Conservation (phyloP, 495 filamentous ascomycete species). For the Apodospora peruviana region DNA sequence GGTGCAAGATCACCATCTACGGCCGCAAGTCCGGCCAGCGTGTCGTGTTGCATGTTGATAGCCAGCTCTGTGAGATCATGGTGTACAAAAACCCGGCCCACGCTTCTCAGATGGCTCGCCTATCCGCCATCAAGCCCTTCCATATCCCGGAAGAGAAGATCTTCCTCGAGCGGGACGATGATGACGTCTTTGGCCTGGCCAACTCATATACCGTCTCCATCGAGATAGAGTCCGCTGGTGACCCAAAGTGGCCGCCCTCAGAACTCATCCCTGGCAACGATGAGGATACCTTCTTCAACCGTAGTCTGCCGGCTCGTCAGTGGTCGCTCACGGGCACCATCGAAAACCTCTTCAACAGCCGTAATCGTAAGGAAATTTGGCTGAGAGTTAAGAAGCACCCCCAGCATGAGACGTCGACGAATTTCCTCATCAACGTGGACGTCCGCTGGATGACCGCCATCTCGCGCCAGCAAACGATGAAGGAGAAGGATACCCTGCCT, state of each 20-base stretch:
- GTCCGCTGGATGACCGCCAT: constrained; percentile 36
- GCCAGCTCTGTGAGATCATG: constrained; percentile 40
- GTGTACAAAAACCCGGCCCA: constrained; percentile 39
- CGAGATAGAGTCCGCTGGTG: constrained; percentile 41
- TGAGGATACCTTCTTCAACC: constrained; percentile 18
- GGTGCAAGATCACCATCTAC: constrained; percentile 40
- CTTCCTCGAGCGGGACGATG: constrained; percentile 36
- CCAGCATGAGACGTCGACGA: constrained; percentile 20
- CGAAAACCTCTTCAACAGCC: constrained; percentile 32
- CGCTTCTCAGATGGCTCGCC: constrained; percentile 35
- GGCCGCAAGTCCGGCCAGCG: constrained; percentile 17
- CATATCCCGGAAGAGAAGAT: constrained; percentile 42
- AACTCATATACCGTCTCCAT: constrained; percentile 41
- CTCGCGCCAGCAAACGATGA: constrained; percentile 16
- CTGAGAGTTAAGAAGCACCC: constrained; percentile 32
- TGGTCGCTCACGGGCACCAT: constrained; percentile 38
- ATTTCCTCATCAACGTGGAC: constrained; percentile 42
- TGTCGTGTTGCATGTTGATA: constrained; percentile 38
- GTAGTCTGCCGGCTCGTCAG: constrained; percentile 19
- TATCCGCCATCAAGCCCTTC: constrained; percentile 40
- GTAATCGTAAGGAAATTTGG: constrained; percentile 28
- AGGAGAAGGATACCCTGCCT: constrained; percentile 22
- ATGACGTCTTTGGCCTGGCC: constrained; percentile 35
- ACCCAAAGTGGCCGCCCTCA: constrained; percentile 43
- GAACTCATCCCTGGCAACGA: constrained; percentile 28